phyloP scores from a whole-genome alignment of 768 basidiomycete species.

The Holtermannia corniformis region DNA sequence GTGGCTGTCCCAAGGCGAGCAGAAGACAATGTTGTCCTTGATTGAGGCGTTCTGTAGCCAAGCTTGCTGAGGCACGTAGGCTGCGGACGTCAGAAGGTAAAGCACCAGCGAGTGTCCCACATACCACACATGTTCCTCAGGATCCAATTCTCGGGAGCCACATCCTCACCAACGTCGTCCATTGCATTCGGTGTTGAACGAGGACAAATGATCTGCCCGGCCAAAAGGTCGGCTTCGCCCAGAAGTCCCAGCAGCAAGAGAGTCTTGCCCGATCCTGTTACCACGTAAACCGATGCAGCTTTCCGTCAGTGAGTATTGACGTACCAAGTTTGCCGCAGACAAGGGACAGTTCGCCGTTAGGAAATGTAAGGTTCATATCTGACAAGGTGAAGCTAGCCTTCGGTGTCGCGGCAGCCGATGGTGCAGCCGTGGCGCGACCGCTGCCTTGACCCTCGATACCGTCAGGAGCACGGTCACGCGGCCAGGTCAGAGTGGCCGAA shows the following conservation, averaged over 20 bases:
- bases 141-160: slow-evolving; percentile 59
- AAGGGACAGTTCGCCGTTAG: slow-evolving; percentile 64
- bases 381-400: slow-evolving; percentile 66
- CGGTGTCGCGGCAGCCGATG: slow-evolving; percentile 62
- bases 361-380: slow-evolving; percentile 71
- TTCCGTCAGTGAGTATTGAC: not conserved
- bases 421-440: slow-evolving; percentile 38
- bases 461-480: slow-evolving; percentile 53
- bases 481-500: slow-evolving; percentile 85
- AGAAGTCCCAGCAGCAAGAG: slow-evolving; percentile 72
- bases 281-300: no score
- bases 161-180: slow-evolving; percentile 50
- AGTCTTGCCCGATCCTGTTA: slow-evolving; percentile 65
- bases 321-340: slow-evolving; percentile 72
- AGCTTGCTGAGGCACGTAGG: slow-evolving; percentile 60
- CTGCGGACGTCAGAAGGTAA: slow-evolving; percentile 49
- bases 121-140: not conserved
- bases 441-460: slow-evolving; percentile 16
- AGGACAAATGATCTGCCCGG: slow-evolving; percentile 73
- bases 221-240: slow-evolving; percentile 75
- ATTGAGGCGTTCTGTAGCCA: slow-evolving; percentile 77
- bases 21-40: slow-evolving; percentile 77
- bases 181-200: slow-evolving; percentile 73
- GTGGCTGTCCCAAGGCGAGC: slow-evolving; percentile 59
- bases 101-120: slow-evolving; percentile 41